Evolutionary conservation across 2,329 filamentous ascomycete genomes (phyloP).

Genomic region (Rutstroemia sp.): DNA sequence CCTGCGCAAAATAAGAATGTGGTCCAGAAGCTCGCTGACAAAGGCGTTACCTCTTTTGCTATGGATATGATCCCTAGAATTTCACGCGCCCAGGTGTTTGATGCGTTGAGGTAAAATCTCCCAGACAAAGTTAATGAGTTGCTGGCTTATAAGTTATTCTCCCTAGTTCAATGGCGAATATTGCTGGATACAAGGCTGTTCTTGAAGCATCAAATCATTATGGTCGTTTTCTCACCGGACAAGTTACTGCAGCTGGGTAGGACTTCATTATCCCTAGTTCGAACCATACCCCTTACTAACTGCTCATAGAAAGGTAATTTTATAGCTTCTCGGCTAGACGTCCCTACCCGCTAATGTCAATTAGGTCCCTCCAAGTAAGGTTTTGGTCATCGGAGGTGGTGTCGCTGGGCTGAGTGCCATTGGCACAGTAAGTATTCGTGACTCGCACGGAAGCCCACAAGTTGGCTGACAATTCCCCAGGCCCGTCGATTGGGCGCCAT

Average conservation of each 20-base stretch:
- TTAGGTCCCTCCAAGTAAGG: constrained; percentile 84
- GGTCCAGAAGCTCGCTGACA: constrained; percentile 63
- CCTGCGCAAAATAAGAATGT: constrained; percentile 71
- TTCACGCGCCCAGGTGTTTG: constrained; percentile 80
- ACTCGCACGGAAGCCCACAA: constrained; percentile 1
- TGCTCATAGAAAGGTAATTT: constrained; percentile 25
- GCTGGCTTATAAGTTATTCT: constrained; percentile 1
- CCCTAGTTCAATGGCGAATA: constrained; percentile 82
- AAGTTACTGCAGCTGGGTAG: constrained; percentile 78
- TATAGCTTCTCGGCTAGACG: too few relatives aligned
- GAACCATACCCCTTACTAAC: constrained; percentile 12
- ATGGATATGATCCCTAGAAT: constrained; percentile 94
- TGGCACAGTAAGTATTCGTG: constrained; percentile 48
- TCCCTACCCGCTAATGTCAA: constrained; percentile 5
- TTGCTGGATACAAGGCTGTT: constrained; percentile 88
- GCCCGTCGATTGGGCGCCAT: constrained; percentile 82
- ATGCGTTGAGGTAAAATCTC: constrained; percentile 51
- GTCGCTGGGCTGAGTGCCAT: constrained; percentile 86
- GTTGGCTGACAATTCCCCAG: constrained; percentile 14
- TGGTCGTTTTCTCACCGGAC: constrained; percentile 79
- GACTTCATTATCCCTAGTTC: constrained; percentile 10
- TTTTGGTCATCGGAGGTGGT: constrained; percentile 82
- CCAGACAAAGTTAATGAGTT: not conserved
- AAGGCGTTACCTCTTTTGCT: constrained; percentile 70
- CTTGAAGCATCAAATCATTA: constrained; percentile 86